These are phyloP conservation scores for Amborella trichopoda DNA, from an alignment of 164 flowering plant species.

Conservation along the genomic window DNA sequence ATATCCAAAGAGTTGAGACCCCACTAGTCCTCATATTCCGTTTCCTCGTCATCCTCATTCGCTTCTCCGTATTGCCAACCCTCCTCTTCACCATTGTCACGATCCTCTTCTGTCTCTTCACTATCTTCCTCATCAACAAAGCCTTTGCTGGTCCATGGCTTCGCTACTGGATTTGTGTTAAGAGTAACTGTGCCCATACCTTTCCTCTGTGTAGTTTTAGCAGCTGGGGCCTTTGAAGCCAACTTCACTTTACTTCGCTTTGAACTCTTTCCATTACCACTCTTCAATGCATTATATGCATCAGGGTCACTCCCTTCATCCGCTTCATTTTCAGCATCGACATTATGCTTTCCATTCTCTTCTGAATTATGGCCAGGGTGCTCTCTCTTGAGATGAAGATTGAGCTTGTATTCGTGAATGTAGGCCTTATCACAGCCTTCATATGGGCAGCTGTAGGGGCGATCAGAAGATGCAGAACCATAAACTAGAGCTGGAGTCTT, in stretches of 20 bases:
- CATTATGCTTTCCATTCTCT: constrained; percentile 46
- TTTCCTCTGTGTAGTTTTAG: constrained; percentile 45
- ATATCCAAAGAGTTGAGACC: no score
- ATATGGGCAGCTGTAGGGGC: constrained; percentile 89
- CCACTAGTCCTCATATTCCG: constrained; percentile 80
- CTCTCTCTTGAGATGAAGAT: constrained; percentile 81
- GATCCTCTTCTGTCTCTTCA: constrained; percentile 93
- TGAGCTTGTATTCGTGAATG: constrained; percentile 94
- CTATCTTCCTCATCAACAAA: constrained; percentile 66
- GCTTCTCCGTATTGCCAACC: constrained; percentile 58
- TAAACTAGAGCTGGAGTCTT: constrained; percentile 42
- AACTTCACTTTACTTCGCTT: constrained; percentile 55
- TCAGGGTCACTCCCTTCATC: constrained; percentile 89
- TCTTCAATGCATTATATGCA: constrained; percentile 37
- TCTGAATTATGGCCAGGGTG: constrained; percentile 81
- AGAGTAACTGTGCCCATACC: constrained; percentile 17
- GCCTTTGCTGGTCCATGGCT: constrained; percentile 61
- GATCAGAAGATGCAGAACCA: constrained; percentile 67
- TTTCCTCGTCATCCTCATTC: constrained; percentile 84
- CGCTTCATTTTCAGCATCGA: constrained; percentile 49
- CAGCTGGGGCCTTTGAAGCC: constrained; percentile 42
- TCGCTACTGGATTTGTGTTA: constrained; percentile 20
- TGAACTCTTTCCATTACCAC: constrained; percentile 22
- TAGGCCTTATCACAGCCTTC: constrained; percentile 89
- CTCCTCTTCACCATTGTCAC: constrained; percentile 58